phyloP scores from a whole-genome alignment of 139 green algal species.

The Tetratostichococcus sp. region DNA sequence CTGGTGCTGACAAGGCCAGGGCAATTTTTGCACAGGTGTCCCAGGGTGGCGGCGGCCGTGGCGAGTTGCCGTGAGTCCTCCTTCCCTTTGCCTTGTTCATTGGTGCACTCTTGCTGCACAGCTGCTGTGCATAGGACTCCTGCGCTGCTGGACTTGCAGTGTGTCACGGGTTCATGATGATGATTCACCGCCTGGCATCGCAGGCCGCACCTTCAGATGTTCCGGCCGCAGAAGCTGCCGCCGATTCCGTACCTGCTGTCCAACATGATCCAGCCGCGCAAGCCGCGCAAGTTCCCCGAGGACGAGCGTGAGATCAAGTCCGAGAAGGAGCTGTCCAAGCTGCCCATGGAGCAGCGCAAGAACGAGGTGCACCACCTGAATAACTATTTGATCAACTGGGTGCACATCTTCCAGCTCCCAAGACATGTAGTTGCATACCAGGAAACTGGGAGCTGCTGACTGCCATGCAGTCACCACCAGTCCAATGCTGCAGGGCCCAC shows the following conservation, averaged over 20 bases:
- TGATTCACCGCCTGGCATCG: too few relatives aligned
- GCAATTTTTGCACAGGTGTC: too few relatives aligned
- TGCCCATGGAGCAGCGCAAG: conserved; percentile 25
- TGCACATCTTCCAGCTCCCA: too few relatives aligned
- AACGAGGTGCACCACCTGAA: conserved; percentile 15
- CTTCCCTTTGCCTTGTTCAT: neutral
- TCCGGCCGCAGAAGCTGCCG: conserved; percentile 36
- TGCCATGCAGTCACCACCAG: too few relatives aligned
- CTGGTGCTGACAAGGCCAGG: too few relatives aligned
- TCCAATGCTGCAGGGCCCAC: too few relatives aligned
- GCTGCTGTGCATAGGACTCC: too few relatives aligned
- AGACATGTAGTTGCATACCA: too few relatives aligned
- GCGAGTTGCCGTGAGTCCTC: neutral
- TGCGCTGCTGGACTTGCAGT: neutral
- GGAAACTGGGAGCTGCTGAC: too few relatives aligned
- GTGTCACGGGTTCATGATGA: too few relatives aligned
- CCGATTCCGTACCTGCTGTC: conserved; percentile 73
- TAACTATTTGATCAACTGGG: neutral
- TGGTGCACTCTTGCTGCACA: too few relatives aligned
- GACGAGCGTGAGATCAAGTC: conserved; percentile 44
- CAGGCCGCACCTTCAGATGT: neutral
- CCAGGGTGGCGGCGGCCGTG: neutral
- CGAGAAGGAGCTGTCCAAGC: conserved; percentile 30
- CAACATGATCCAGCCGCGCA: conserved; percentile 52
- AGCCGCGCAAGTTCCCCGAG: conserved; percentile 43